Conservation (phyloP, 805 yeast genomes). For the Ogataea minuta region DNA sequence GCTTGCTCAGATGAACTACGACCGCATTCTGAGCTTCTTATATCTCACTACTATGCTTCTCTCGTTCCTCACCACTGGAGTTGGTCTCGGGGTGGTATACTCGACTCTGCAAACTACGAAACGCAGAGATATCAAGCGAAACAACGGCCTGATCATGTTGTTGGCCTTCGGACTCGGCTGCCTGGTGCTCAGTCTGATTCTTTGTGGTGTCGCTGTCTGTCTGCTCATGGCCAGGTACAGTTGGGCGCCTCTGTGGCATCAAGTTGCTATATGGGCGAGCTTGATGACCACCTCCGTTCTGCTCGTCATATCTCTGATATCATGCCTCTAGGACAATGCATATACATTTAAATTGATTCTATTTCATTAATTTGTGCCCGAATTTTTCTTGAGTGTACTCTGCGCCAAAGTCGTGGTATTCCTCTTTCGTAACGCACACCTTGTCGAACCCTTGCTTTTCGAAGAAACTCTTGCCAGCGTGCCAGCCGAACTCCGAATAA, state of each 20-base stretch:
- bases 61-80: slow-evolving; percentile 41
- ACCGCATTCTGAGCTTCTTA: slow-evolving; percentile 43
- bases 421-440: slow-evolving; percentile 68
- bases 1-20: slow-evolving; percentile 35
- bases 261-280: slow-evolving; percentile 40
- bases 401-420: slow-evolving; percentile 83
- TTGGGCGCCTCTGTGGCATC: slow-evolving; percentile 42
- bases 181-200: slow-evolving; percentile 39
- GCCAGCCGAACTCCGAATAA: slow-evolving; percentile 48
- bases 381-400: slow-evolving; percentile 36
- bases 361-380: slow-evolving; percentile 24
- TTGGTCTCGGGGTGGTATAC: slow-evolving; percentile 43
- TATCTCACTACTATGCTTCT: slow-evolving; percentile 40
- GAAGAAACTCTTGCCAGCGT: slow-evolving; percentile 50
- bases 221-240: slow-evolving; percentile 41
- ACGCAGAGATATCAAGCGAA: slow-evolving; percentile 8
- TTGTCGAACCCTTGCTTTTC: slow-evolving; percentile 45
- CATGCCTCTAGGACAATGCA: slow-evolving; percentile 17
- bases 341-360: neutral
- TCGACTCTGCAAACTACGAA: slow-evolving; percentile 19
- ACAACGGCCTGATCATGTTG: slow-evolving; percentile 26
- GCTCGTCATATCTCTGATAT: slow-evolving; percentile 41
- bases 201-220: slow-evolving; percentile 44
- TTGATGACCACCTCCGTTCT: slow-evolving; percentile 40
- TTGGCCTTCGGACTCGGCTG: slow-evolving; percentile 39